These are phyloP conservation scores for Pythium guiyangense DNA, from an alignment of 352 stramenopile genomes.

Conservation along the genomic window DNA sequence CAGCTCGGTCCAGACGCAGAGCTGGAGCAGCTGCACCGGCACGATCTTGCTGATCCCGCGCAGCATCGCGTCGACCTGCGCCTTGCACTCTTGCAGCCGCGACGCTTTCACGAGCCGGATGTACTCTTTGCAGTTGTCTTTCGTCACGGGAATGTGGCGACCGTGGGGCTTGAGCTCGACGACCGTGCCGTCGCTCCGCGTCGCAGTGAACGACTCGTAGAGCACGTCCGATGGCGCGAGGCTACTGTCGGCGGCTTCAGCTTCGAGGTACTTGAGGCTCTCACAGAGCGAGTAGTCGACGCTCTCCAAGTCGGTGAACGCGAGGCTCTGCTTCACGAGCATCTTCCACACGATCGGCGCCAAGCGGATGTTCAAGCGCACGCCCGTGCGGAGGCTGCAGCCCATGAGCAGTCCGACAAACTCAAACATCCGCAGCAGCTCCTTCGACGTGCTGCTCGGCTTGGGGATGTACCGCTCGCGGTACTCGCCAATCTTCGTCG, in stretches of 20 bases:
- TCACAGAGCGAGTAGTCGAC: conserved; percentile 38
- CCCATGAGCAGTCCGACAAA: conserved; percentile 77
- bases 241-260: conserved; percentile 10
- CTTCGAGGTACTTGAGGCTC: conserved; percentile 42
- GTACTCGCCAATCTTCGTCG: conserved; percentile 65
- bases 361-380: conserved; percentile 65
- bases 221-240: conserved; percentile 28
- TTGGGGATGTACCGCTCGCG: conserved; percentile 61
- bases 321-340: conserved; percentile 64
- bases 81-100: conserved; percentile 68
- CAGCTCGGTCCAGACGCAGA: conserved; percentile 78
- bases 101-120: conserved; percentile 53
- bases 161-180: conserved; percentile 59
- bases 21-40: conserved; percentile 53
- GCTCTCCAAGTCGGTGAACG: conserved; percentile 38
- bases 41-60: conserved; percentile 67
- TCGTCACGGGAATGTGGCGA: conserved; percentile 46
- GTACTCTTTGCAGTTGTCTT: conserved; percentile 70
- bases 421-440: conserved; percentile 67
- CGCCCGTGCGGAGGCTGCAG: conserved; percentile 71
- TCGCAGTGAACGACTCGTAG: conserved; percentile 70
- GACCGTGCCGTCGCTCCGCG: conserved; percentile 56
- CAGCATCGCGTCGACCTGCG: conserved; percentile 72
- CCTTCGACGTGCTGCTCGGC: conserved; percentile 49
- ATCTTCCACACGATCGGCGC: conserved; percentile 81